These are phyloP conservation scores for Solanum bulbocastanum DNA, from an alignment of 257 asterid species.

Conservation along the genomic window DNA sequence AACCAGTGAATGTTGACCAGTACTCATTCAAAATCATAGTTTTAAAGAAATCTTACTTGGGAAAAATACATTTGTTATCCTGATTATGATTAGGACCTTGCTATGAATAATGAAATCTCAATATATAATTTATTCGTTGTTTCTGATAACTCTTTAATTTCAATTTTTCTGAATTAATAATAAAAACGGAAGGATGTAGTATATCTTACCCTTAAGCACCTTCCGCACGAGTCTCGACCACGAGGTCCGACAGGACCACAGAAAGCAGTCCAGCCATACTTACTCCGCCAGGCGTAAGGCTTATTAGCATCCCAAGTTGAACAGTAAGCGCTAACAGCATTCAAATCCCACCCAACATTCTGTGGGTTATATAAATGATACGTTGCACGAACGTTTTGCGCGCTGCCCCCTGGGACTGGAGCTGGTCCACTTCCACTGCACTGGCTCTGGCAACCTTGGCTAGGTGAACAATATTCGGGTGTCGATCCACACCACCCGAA, in stretches of 20 bases:
- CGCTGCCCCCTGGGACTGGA: not conserved
- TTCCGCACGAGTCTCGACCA: conserved; percentile 16
- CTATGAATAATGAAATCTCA: no score
- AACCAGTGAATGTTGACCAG: not conserved
- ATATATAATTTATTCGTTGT: no score
- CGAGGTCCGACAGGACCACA: conserved; percentile 22
- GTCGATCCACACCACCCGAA: not conserved
- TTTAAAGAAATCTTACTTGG: not conserved
- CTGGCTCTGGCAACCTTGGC: not conserved
- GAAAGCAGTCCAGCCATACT: conserved; percentile 29
- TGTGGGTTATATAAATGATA: conserved; percentile 17
- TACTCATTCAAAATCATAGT: not conserved
- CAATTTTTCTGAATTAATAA: no score
- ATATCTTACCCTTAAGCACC: conserved; percentile 15
- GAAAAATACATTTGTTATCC: no score
- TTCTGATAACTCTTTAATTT: no score
- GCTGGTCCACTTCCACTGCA: not conserved
- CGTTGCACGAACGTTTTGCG: conserved; percentile 16
- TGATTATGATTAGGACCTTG: no score
- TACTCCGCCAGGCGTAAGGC: conserved; percentile 5
- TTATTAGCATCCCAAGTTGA: conserved; percentile 24
- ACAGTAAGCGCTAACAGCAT: conserved; percentile 12
- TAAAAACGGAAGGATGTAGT: no score
- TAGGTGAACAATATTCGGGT: not conserved
- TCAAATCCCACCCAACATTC: conserved; percentile 13